A percentile compares a stretch with the other conserved stretches of the same genome.
Conservation (phyloP, 2,329 filamentous ascomycete genomes). For the Epichloe sp. region DNA sequence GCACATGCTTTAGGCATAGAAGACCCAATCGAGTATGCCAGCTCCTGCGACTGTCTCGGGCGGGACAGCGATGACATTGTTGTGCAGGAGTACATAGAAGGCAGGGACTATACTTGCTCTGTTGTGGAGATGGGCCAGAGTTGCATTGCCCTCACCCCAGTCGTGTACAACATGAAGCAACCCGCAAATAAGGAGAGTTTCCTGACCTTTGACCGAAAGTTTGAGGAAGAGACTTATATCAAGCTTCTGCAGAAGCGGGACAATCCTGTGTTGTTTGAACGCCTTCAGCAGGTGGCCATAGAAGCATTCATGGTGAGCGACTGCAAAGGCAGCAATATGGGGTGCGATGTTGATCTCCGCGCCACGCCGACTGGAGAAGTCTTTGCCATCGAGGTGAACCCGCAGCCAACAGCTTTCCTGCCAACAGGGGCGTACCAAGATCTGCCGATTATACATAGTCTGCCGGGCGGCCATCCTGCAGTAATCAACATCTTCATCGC, state of each 20-base stretch:
- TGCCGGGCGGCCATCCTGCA: background rate
- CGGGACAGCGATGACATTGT: background rate
- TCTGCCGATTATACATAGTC: background rate
- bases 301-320: background rate
- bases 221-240: background rate
- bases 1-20: background rate
- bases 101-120: background rate
- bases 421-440: background rate
- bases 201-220: background rate
- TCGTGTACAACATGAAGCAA: background rate
- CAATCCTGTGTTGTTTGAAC: background rate
- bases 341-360: background rate
- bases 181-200: background rate
- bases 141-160: background rate
- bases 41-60: background rate
- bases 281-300: background rate
- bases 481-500: background rate
- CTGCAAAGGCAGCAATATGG: background rate
- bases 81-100: slow-evolving; percentile 1
- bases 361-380: background rate
- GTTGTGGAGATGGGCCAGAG: background rate
- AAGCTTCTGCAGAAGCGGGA: background rate
- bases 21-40: background rate
- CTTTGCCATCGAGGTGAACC: slow-evolving; percentile 1
- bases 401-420: background rate